Evolutionary conservation across 2,329 filamentous ascomycete genomes (phyloP), one percentile per base, ranked within the genome.

Genomic region (Cladosporium sp.): DNA sequence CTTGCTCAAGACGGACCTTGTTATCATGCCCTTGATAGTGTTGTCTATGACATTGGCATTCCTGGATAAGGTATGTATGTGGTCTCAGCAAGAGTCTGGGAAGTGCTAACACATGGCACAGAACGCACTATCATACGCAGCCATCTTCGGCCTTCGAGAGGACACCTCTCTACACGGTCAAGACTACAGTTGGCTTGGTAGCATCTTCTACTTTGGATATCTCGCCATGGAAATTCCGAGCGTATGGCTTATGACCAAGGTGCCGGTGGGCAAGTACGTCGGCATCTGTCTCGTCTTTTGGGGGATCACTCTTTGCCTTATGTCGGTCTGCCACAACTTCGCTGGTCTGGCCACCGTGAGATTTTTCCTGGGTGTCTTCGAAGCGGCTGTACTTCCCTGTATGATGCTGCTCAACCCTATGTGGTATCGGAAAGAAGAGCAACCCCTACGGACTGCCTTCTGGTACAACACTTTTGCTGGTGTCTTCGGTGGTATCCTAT

Each of bases 331-430:
- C 35, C 77, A 78, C 72, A 75, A 82, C 73, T 91, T 89, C 69
- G 76, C 79, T 0, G 81, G 84, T 1, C 79, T 91, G 1, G 78
- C 90, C 2, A 74, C 80, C 0, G 84, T 89, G 5, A 84, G 89
- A 26, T 88, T 85, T 0, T 77, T 91, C 10, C 82, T 91, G 5
- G 89, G 89, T 68, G 83, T 89, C 63, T 90, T 90, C 70, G 89
- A 91, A 74, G 86, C 88, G 0, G 85, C 85, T 37, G 89, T 87
- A 72, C 87, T 90, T 72, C 50, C 59, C 7, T 28, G 35, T 26
- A 52, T 40, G 31, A 55, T 57, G n/a, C 37, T 69, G 18, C 29
- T 69, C 52, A 68, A 67, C n/a, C 58, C 55, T n/a, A 67, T 68
- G 67, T 71, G 69, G 69, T 71, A 49, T 8, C 66, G 31, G 14